Base-by-base conservation (phyloP, 2,329 filamentous ascomycete species). In the Sporothrix brunneoviolacea region DNA sequence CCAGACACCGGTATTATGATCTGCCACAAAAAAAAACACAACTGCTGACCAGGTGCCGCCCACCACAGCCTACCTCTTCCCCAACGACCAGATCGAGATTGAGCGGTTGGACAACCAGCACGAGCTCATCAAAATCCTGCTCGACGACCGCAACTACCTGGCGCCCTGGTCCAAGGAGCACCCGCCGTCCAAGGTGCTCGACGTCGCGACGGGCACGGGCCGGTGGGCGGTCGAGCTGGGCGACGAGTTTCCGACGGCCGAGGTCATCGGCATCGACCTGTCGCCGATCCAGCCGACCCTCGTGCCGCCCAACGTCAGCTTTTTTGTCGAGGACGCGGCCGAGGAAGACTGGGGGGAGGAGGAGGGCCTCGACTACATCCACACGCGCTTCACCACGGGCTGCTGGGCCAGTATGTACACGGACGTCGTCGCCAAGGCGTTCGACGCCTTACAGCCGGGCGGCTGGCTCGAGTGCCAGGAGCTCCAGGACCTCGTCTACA, bases 241-340 rank as follows among this genome's bases (percentile, higher is more conserved):
- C 58, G 77, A 82, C 57, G 60, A 70, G 43, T 85, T 82, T 53
- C 82, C 82, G 12, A 61, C 73, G 4, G 68, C 82, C 10, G 65
- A 74, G 54, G 72, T 87, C 27, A 73, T 76, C 43, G 83, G 81
- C 28, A 84, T 79, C 8, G 83, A 87, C 59, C 70, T 87, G 6
- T 85, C 82, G 1, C 82, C 83, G 2, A 81, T 86, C 22, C 83
- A 87, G 60, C 82, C 83, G 3, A 68, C 68, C 4, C 71, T 77
- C 42, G 82, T 88, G 1, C 85, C 86, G 0, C 76, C 78, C 16
- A 91, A 91, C 55, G 83, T 89, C 13, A 78, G 81, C 55, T 91
- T 91, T 57, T 80, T 81, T 54, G 76, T 91, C 40, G 84, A 89
- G 60, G 85, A 90, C 59, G 73, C 74, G 12, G 12, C 33, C n/a